phyloP scores from a whole-genome alignment of 73 alveolate genomes.

The Stentor roeselii region DNA sequence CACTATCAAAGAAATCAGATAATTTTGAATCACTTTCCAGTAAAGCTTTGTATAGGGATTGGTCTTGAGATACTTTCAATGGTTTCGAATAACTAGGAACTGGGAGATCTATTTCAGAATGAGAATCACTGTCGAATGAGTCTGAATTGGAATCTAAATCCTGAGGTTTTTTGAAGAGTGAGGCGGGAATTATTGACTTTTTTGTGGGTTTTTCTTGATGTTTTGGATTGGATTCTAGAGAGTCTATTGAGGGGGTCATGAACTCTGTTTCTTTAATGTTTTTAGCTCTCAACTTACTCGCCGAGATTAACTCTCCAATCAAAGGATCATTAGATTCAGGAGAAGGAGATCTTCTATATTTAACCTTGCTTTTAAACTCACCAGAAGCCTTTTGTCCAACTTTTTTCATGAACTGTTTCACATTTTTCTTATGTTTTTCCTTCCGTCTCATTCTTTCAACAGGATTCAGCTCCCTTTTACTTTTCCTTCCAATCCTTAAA shows the following conservation, averaged over 20 bases:
- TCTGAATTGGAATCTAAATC: neutral
- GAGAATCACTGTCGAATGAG: neutral
- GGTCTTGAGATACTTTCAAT: neutral
- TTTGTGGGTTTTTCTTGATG: neutral
- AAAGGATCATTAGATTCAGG: constrained; percentile 23
- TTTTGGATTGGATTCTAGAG: no score
- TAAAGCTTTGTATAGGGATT: neutral
- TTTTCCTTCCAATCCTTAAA: constrained; percentile 11
- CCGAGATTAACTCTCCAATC: neutral
- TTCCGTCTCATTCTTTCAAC: neutral
- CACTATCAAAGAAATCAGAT: constrained; percentile 7
- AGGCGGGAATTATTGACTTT: neutral
- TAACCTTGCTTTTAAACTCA: neutral
- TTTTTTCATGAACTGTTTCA: neutral
- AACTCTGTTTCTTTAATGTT: neutral
- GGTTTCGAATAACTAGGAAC: neutral
- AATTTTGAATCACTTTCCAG: neutral
- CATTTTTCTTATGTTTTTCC: constrained; percentile 3
- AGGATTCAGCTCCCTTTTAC: constrained; percentile 17
- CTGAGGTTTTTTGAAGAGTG: neutral
- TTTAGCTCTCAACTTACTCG: neutral
- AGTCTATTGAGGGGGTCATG: no score
- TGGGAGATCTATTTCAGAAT: neutral
- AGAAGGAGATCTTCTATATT: constrained; percentile 23
- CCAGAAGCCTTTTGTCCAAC: neutral